Evolutionary conservation across 768 basidiomycete genomes (phyloP).

Genomic region (Kondoa malvinella): DNA sequence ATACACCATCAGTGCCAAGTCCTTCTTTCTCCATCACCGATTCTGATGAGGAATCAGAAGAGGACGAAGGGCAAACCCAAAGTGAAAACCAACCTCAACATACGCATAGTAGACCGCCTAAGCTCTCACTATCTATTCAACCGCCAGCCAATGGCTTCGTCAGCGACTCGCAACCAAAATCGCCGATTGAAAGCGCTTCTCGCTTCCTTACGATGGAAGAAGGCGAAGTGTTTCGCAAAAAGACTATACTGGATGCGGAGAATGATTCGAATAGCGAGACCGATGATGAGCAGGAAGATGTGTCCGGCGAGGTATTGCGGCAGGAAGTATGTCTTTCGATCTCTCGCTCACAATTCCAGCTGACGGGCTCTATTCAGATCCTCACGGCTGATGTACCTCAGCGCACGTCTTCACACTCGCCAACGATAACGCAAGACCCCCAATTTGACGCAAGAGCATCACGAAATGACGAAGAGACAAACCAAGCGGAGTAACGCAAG

Average conservation of each 20-base stretch:
- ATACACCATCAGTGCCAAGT: slow-evolving; percentile 13
- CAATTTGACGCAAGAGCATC: too few relatives aligned
- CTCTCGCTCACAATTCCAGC: slow-evolving; percentile 20
- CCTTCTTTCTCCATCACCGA: slow-evolving; percentile 35
- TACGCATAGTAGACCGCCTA: not conserved
- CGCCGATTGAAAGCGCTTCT: slow-evolving; percentile 21
- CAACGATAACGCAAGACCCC: too few relatives aligned
- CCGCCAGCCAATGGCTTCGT: not conserved
- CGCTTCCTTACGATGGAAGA: slow-evolving; percentile 43
- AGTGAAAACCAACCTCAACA: slow-evolving; percentile 24
- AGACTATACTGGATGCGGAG: slow-evolving; percentile 43
- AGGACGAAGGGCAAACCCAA: slow-evolving; percentile 18
- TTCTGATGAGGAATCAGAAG: slow-evolving; percentile 29
- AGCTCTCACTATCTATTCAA: not conserved
- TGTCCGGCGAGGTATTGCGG: slow-evolving; percentile 60
- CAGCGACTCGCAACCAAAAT: too few relatives aligned
- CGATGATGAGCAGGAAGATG: slow-evolving; percentile 42
- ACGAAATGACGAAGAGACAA: too few relatives aligned
- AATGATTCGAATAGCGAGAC: slow-evolving; percentile 73
- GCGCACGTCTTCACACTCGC: not conserved
- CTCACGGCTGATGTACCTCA: not conserved
- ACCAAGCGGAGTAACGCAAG: too few relatives aligned
- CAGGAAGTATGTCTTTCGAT: slow-evolving; percentile 38
- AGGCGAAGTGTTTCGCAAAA: slow-evolving; percentile 83
- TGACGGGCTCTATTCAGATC: not conserved